Conservation (phyloP, 2,329 filamentous ascomycete genomes). For the Pochonia chlamydosporia region DNA sequence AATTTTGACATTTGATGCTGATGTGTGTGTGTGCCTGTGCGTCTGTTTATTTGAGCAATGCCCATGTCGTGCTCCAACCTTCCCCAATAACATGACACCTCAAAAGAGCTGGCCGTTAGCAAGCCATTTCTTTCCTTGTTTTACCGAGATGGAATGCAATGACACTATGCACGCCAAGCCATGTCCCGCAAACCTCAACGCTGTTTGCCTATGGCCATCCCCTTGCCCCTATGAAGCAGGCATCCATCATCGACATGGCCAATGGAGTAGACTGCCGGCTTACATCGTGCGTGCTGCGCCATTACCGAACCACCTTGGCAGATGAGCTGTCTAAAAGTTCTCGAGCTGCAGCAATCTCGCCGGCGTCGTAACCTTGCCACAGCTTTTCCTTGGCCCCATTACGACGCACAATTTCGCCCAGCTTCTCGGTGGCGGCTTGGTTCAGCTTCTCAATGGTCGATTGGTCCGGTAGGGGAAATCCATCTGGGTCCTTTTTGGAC, state of each 20-base stretch:
- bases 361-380: constrained; percentile 68
- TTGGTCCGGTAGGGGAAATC: constrained; percentile 48
- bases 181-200: neutral
- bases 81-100: neutral
- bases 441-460: constrained; percentile 62
- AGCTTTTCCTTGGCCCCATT: constrained; percentile 53
- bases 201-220: constrained; percentile 2
- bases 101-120: no score
- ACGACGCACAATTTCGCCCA: constrained; percentile 69
- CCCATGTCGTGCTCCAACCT: neutral
- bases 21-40: neutral
- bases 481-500: constrained; percentile 42
- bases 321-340: constrained; percentile 56
- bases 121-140: no score
- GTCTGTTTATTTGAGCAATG: neutral
- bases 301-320: constrained; percentile 36
- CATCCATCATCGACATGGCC: neutral
- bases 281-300: neutral
- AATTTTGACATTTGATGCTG: constrained; percentile 1
- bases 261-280: no score
- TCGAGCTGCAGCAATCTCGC: constrained; percentile 66
- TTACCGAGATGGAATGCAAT: neutral
- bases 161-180: neutral
- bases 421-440: constrained; percentile 65
- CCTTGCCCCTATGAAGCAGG: neutral